phyloP scores from a whole-genome alignment of 345 rosid genomes.

The Brassica carinata region DNA sequence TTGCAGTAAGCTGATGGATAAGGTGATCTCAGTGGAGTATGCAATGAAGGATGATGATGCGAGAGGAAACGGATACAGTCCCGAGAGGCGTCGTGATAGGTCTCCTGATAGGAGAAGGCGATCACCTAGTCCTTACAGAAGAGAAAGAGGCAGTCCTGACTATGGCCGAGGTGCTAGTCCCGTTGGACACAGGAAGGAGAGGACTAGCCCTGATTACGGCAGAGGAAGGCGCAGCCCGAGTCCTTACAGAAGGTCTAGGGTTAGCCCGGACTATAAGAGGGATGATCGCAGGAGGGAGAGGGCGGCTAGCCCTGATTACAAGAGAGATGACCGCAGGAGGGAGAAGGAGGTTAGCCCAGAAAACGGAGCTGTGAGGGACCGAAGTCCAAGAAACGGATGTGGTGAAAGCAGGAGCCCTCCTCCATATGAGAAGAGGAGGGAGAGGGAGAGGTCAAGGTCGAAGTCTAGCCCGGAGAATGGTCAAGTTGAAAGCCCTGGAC shows the following conservation, averaged over 20 bases:
- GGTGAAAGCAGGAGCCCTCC: constrained; percentile 52
- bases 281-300: constrained; percentile 54
- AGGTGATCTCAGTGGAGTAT: constrained; percentile 92
- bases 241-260: constrained; percentile 59
- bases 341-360: constrained; percentile 36
- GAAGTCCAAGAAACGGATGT: constrained; percentile 45
- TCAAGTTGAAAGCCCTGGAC: constrained; percentile 64
- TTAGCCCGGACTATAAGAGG: constrained; percentile 62
- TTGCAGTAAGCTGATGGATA: constrained; percentile 85
- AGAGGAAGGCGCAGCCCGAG: constrained; percentile 62
- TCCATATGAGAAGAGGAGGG: constrained; percentile 49
- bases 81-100: constrained; percentile 73
- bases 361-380: constrained; percentile 51
- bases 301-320: constrained; percentile 31
- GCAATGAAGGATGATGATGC: constrained; percentile 92
- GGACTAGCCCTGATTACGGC: constrained; percentile 86
- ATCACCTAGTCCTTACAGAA: constrained; percentile 80
- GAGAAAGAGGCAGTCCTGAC: constrained; percentile 92
- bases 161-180: constrained; percentile 84
- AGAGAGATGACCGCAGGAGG: constrained; percentile 9
- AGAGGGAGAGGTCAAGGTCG: constrained; percentile 42
- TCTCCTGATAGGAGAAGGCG: constrained; percentile 79
- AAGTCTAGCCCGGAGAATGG: constrained; percentile 47
- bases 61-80: constrained; percentile 61
- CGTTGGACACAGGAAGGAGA: constrained; percentile 55